A percentile compares a stretch with the other conserved stretches of the same genome.
Conservation (phyloP, 2,329 filamentous ascomycete species). For the Tolypocladium ophioglossoides region DNA sequence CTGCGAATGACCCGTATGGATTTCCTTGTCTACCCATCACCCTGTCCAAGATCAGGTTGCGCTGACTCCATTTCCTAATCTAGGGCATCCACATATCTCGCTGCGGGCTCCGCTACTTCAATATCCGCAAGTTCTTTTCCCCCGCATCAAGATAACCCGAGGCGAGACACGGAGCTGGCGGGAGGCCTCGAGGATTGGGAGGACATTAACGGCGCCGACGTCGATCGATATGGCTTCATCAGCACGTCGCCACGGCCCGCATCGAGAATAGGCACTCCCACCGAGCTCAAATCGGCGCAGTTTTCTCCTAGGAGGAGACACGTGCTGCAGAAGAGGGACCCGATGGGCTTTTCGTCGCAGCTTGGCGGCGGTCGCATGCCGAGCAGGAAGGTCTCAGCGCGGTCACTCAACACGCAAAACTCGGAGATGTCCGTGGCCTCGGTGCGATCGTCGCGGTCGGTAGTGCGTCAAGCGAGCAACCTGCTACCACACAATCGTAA, state of each 20-base stretch:
- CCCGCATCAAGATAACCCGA: constrained; percentile 27
- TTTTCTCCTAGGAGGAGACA: constrained; percentile 36
- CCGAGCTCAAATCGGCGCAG: constrained; percentile 29
- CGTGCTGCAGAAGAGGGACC: constrained; percentile 28
- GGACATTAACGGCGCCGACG: constrained; percentile 47
- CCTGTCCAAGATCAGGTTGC: background rate
- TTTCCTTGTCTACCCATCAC: constrained; percentile 31
- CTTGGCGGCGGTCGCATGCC: constrained; percentile 32
- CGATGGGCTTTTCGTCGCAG: constrained; percentile 26
- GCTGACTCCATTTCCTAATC: constrained; percentile 14
- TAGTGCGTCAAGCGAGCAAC: constrained; percentile 48
- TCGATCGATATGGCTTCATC: constrained; percentile 63
- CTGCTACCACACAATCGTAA: constrained; percentile 50
- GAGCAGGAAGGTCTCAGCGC: constrained; percentile 44
- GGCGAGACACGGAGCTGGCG: constrained; percentile 36
- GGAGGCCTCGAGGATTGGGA: constrained; percentile 59
- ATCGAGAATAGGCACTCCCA: constrained; percentile 30
- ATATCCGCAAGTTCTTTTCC: constrained; percentile 33
- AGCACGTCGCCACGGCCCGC: constrained; percentile 27
- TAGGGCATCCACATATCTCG: constrained; percentile 16
- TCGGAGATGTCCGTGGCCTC: constrained; percentile 41
- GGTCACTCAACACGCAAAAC: constrained; percentile 47
- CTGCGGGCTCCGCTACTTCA: constrained; percentile 23
- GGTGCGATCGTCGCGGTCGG: constrained; percentile 41
- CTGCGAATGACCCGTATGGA: constrained; percentile 46